Conservation (phyloP, 768 basidiomycete species). For the Trametes cingulata region DNA sequence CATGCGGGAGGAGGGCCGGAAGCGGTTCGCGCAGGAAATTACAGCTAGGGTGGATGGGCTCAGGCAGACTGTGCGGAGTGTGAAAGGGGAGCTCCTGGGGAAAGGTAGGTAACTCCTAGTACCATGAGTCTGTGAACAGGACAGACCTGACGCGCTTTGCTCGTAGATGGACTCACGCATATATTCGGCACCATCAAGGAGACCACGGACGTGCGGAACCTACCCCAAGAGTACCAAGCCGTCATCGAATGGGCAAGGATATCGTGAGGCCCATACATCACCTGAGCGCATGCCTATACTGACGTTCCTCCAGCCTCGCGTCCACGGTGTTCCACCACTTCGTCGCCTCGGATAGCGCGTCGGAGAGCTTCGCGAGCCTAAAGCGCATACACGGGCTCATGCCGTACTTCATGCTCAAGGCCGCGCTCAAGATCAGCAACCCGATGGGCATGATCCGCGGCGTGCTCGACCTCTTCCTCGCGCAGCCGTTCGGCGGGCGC, state of each 20-base stretch:
- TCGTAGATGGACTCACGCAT: slow-evolving; percentile 79
- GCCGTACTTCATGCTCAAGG: slow-evolving; percentile 97
- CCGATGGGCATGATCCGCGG: slow-evolving; percentile 96
- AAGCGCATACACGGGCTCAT: slow-evolving; percentile 95
- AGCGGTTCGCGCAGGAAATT: slow-evolving; percentile 85
- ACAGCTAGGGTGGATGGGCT: slow-evolving; percentile 83
- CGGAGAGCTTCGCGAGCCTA: slow-evolving; percentile 81
- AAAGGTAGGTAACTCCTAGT: slow-evolving; percentile 54
- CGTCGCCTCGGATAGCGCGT: slow-evolving; percentile 89
- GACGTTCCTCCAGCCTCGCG: slow-evolving; percentile 61
- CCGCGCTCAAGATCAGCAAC: slow-evolving; percentile 89
- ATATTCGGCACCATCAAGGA: slow-evolving; percentile 88
- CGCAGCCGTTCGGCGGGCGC: slow-evolving; percentile 93
- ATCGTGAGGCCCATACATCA: slow-evolving; percentile 59
- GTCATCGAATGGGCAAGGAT: slow-evolving; percentile 97
- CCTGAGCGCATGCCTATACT: slow-evolving; percentile 6
- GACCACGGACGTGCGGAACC: slow-evolving; percentile 70
- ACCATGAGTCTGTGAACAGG: too few relatives aligned
- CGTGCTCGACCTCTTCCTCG: slow-evolving; percentile 94
- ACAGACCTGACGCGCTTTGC: neutral
- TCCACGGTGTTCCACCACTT: slow-evolving; percentile 96
- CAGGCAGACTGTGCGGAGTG: slow-evolving; percentile 77
- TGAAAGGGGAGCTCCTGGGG: slow-evolving; percentile 93
- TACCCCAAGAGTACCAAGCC: slow-evolving; percentile 84
- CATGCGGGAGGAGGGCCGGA: slow-evolving; percentile 83